Evolutionary conservation across 768 basidiomycete genomes (phyloP), one percentile per base, ranked within the genome.

Genomic region (Mycena rosella): DNA sequence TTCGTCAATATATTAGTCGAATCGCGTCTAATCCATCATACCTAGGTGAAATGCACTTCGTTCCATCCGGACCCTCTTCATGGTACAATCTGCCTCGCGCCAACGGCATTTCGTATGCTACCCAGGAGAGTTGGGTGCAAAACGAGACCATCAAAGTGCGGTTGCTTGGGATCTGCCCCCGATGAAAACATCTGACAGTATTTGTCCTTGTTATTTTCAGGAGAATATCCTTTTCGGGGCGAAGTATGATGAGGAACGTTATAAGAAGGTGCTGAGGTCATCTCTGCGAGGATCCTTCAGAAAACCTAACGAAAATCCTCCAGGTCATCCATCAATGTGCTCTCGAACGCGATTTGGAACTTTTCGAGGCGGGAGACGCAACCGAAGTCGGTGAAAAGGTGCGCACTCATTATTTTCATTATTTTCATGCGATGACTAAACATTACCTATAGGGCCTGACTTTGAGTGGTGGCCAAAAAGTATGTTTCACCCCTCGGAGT

Each of bases 181-280:
- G 44, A 36, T 38, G 8, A 3, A 27, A 58, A 64, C 14, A 58
- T 64, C 29, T 58, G 34, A 45, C 20, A 22, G 26, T 9, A 13
- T 18, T 5, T 30, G n/a, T 5, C 15, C 27, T 48, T 32, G 36
- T 58, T 54, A n/a, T 7, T 45, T 15, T 17, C 71, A 88, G 78
- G 92, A 94, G 53, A 97, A 96, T 74, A 92, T 97, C 63, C 79
- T 93, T 49, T 96, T 97, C 69, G 94, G 95, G 30, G 80, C 88
- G 11, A 84, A 88, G 0, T 95, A 88, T 67, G 91, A 96, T 47
- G 91, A 93, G 74, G 88, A 85, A 63, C 85, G 91, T 10, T 96
- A 96, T 75, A 90, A 90, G 83, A 87, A 89, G 75, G 69, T 67
- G 22, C 10, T 8, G 10, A 40, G 18, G 18, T 7, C n/a, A 8